Evolutionary conservation across 1,284 basidiomycete species (phyloP).

Genomic region (Papiliotrema fonsecae): DNA sequence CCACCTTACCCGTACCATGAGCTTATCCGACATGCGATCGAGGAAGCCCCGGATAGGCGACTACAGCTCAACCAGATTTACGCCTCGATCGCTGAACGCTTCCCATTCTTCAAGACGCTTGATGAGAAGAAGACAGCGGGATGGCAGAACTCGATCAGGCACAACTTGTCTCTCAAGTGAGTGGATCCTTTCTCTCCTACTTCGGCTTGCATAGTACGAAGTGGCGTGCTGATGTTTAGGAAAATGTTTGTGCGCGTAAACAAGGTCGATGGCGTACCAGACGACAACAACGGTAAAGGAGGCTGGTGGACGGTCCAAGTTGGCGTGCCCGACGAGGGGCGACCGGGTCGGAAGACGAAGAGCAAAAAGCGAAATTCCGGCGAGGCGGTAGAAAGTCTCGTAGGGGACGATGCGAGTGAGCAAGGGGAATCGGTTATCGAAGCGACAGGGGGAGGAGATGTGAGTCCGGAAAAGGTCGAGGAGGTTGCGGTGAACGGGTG

Average conservation of each 20-base stretch:
- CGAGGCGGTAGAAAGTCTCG: neutral
- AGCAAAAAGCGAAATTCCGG: constrained; percentile 12
- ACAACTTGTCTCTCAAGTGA: constrained; percentile 47
- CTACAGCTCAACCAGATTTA: constrained; percentile 48
- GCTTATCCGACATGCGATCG: constrained; percentile 47
- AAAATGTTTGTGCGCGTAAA: constrained; percentile 49
- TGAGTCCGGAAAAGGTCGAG: too few relatives aligned
- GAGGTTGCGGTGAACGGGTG: too few relatives aligned
- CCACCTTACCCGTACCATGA: constrained; percentile 48
- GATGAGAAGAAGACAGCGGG: constrained; percentile 47
- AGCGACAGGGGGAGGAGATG: too few relatives aligned
- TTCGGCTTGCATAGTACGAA: neutral
- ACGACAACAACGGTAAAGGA: constrained; percentile 45
- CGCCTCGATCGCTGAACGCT: constrained; percentile 41
- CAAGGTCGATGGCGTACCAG: constrained; percentile 39
- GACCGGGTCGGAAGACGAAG: constrained; percentile 45
- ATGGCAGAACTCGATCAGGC: constrained; percentile 47
- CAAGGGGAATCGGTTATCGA: too few relatives aligned
- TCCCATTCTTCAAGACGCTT: constrained; percentile 47
- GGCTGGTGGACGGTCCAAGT: constrained; percentile 49
- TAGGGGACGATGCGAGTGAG: neutral
- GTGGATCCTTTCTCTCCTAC: constrained; percentile 9
- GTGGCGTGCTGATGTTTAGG: constrained; percentile 15
- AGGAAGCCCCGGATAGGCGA: constrained; percentile 37
- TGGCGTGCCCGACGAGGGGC: constrained; percentile 45